Evolutionary conservation across 2,329 filamentous ascomycete species (phyloP), one percentile per base, ranked within the genome.

Genomic region (Cercospora citrullina): DNA sequence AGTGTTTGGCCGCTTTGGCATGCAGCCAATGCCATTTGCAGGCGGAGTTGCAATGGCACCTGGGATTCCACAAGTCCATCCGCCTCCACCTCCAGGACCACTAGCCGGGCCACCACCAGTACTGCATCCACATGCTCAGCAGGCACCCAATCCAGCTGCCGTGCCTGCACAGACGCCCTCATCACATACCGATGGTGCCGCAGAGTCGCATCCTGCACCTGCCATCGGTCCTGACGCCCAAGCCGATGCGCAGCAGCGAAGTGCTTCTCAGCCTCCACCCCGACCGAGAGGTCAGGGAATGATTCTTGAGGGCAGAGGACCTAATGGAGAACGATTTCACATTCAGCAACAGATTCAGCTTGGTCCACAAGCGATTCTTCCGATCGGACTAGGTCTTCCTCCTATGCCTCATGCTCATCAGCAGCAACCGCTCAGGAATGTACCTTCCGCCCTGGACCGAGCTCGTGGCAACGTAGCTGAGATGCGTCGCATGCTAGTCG

Each of bases 381-480:
- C 26, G 16, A 26, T 9, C n/a, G 60, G 60, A n/a, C 36, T 33
- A 48, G 64, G 39, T 9, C 12, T 68, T n/a, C 63, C 42, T 53
- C 59, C 33, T n/a, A 26, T 63, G 30, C 63, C 63, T 10, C 23
- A 57, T n/a, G 63, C 67, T n/a, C 70, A 66, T 45, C 61, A 64
- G 21, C 61, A 55, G 6, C 61, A 55, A 39, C 9, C 28, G 6
- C 48, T 30, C 18, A 64, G 61, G 30, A 59, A 62, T 31, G 71
- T 69, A 10, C 71, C 70, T 2, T 75, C 74, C 26, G 74, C 75
- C 14, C 66, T 78, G 10, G 75, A 77, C 55, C 71, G 72, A 61
- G 76, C 76, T 12, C 72, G 76, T 12, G 72, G 76, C 9, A 76
- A 76, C 51, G 68, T 78, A 23, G 68, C 71, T 4, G 74, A 77